Evolutionary conservation across 2,329 filamentous ascomycete species (phyloP).

Genomic region (Neonectria neomacrospora): DNA sequence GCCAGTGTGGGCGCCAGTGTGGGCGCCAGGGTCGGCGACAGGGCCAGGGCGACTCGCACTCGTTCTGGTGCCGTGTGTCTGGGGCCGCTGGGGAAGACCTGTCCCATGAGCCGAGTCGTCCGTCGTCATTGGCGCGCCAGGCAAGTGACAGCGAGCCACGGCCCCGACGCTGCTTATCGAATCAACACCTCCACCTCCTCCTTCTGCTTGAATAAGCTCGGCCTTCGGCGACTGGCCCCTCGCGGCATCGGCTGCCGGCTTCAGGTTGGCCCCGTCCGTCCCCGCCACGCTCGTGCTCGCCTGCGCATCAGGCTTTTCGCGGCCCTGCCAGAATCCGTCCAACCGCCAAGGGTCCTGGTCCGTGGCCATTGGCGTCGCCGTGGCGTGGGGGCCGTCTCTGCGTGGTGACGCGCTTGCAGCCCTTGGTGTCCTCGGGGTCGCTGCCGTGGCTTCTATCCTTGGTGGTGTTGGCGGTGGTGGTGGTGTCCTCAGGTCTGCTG

Average conservation of each 20-base stretch:
- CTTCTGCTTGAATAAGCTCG: slow-evolving; percentile 23
- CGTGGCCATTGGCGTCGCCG: slow-evolving; percentile 38
- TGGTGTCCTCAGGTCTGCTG: not conserved
- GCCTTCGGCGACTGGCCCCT: slow-evolving; percentile 30
- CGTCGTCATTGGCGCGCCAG: slow-evolving; percentile 43
- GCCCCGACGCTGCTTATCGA: slow-evolving; percentile 34
- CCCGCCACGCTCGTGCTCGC: slow-evolving; percentile 24
- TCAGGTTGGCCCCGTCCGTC: slow-evolving; percentile 21
- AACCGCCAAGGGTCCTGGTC: slow-evolving; percentile 34
- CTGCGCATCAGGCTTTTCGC: slow-evolving; percentile 17
- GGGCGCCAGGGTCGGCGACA: not conserved
- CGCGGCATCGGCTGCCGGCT: slow-evolving; percentile 41
- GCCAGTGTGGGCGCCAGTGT: not conserved
- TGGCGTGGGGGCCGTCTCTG: slow-evolving; percentile 34
- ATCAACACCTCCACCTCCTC: slow-evolving; percentile 16
- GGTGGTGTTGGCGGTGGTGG: not conserved
- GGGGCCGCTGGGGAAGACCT: slow-evolving; percentile 28
- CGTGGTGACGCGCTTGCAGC: slow-evolving; percentile 19
- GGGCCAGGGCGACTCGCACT: slow-evolving; percentile 28
- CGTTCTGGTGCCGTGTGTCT: slow-evolving; percentile 17
- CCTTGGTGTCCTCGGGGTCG: not conserved
- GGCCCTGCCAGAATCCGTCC: slow-evolving; percentile 20
- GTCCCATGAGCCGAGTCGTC: slow-evolving; percentile 36
- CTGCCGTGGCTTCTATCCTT: not conserved
- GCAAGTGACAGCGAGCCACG: slow-evolving; percentile 32